Percentiles rank a stretch among this genome's conserved stretches.
These are phyloP conservation scores for Magnaporthales sp. DNA, from an alignment of 2,329 filamentous ascomycete species.

Conservation along the genomic window DNA sequence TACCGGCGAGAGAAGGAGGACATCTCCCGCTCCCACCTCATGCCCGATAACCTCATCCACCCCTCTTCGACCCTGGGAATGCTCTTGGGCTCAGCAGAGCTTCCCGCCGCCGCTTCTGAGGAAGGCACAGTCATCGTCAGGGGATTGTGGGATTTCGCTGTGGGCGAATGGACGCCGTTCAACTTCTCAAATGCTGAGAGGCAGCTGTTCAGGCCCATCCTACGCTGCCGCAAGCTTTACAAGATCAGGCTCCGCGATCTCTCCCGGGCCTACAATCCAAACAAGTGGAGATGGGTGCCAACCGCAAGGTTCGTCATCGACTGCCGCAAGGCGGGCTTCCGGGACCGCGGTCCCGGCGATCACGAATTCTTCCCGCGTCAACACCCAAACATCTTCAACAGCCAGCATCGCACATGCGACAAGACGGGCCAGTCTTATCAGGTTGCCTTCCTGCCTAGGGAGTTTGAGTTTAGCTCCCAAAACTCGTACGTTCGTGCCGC, in stretches of 20 bases:
- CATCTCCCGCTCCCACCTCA: neutral
- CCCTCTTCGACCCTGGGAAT: neutral
- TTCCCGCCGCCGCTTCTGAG: neutral
- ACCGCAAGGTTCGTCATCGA: neutral
- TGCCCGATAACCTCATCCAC: neutral
- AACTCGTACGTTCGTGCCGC: neutral
- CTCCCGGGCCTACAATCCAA: neutral
- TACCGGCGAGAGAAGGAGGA: neutral
- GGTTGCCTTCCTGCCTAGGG: neutral
- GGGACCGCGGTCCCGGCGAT: conserved; percentile 1
- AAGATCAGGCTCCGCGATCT: neutral
- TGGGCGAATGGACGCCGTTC: neutral
- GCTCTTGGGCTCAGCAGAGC: neutral
- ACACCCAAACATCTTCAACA: neutral
- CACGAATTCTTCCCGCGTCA: conserved; percentile 3
- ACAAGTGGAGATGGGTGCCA: neutral
- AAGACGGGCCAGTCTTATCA: neutral
- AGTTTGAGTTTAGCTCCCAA: neutral
- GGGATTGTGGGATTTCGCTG: neutral
- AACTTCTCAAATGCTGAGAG: neutral
- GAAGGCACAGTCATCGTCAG: neutral
- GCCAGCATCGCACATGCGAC: neutral
- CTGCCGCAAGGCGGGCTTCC: neutral
- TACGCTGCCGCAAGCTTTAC: neutral
- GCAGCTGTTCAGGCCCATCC: neutral